phyloP scores from a whole-genome alignment of 2,329 filamentous ascomycete genomes.

The Teratosphaeria nubilosa region DNA sequence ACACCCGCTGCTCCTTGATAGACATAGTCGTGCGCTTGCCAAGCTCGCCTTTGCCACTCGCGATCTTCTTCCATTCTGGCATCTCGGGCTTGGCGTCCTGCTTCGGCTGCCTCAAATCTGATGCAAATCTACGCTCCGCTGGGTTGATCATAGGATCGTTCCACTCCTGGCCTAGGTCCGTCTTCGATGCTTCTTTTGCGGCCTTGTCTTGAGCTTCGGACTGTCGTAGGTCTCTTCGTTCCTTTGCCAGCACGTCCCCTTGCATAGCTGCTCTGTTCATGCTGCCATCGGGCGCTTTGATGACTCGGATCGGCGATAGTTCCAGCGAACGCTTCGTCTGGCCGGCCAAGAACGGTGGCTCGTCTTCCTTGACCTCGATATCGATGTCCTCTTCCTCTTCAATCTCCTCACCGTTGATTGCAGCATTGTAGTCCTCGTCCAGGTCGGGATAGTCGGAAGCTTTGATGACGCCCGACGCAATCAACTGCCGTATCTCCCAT shows the following conservation, averaged over 20 bases:
- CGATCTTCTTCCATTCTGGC: slow-evolving; percentile 83
- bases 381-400: slow-evolving; percentile 95
- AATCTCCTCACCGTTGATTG: slow-evolving; percentile 74
- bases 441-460: slow-evolving; percentile 90
- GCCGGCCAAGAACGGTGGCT: slow-evolving; percentile 88
- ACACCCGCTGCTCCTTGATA: slow-evolving; percentile 90
- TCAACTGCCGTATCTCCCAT: slow-evolving; percentile 95
- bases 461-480: slow-evolving; percentile 87
- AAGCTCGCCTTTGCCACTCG: slow-evolving; percentile 65
- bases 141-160: slow-evolving; percentile 90
- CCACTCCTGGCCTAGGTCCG: slow-evolving; percentile 85
- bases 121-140: slow-evolving; percentile 78
- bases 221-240: slow-evolving; percentile 78
- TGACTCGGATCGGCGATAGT: slow-evolving; percentile 86
- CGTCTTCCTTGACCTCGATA: slow-evolving; percentile 92
- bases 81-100: slow-evolving; percentile 44
- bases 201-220: slow-evolving; percentile 73
- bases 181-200: slow-evolving; percentile 63
- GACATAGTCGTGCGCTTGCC: slow-evolving; percentile 82
- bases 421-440: slow-evolving; percentile 86
- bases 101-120: slow-evolving; percentile 65
- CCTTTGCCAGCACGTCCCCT: slow-evolving; percentile 77
- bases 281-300: slow-evolving; percentile 96
- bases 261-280: slow-evolving; percentile 95
- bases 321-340: slow-evolving; percentile 96